Evolutionary conservation across 805 yeast genomes (phyloP).

Genomic region (Maudiozyma saulgeensis): DNA sequence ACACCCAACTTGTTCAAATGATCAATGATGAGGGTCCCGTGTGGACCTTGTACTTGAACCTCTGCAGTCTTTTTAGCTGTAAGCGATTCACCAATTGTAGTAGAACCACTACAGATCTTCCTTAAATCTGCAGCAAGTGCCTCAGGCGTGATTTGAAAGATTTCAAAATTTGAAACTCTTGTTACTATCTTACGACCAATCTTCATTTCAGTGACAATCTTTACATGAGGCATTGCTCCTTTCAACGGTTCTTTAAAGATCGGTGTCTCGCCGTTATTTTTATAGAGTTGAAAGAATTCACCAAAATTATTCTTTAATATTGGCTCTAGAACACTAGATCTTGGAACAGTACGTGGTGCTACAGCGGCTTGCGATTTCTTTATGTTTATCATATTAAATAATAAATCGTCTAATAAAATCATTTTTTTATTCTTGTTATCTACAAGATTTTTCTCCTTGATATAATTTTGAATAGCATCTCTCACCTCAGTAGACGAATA

Average conservation of each 20-base stretch:
- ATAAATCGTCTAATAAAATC: conserved; percentile 45
- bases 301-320: conserved; percentile 38
- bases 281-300: conserved; percentile 40
- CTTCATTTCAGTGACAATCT: conserved; percentile 61
- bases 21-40: conserved; percentile 52
- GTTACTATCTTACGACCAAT: conserved; percentile 80
- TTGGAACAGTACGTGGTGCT: conserved; percentile 28
- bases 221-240: conserved; percentile 62
- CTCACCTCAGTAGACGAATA: conserved; percentile 51
- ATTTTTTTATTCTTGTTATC: conserved; percentile 42
- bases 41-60: conserved; percentile 88
- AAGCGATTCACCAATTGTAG: conserved; percentile 56
- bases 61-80: conserved; percentile 46
- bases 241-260: conserved; percentile 39
- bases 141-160: conserved; percentile 54
- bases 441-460: conserved; percentile 42
- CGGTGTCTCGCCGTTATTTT: conserved; percentile 27
- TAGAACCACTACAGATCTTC: conserved; percentile 80
- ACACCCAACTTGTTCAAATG: conserved; percentile 54
- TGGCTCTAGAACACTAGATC: conserved; percentile 38
- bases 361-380: conserved; percentile 17
- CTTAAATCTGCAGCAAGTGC: conserved; percentile 59
- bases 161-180: conserved; percentile 57
- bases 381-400: conserved; percentile 33
- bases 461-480: conserved; percentile 44